These are phyloP conservation scores for Rubia tinctorum DNA, from an alignment of 305 asterid genomes.

Conservation along the genomic window DNA sequence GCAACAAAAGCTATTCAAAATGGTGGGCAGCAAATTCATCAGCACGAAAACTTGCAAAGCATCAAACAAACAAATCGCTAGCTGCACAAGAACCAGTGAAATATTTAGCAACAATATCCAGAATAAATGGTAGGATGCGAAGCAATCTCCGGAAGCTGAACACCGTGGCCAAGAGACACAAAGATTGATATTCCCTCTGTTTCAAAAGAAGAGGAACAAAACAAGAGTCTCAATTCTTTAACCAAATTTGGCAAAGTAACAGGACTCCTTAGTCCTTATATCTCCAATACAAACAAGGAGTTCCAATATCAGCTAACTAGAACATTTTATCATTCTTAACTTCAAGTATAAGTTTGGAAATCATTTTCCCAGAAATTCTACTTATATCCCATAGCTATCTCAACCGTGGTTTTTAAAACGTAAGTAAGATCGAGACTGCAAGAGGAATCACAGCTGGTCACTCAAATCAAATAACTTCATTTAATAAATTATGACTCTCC, in stretches of 20 bases:
- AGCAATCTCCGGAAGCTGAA: too few relatives aligned
- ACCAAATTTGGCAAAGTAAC: not conserved
- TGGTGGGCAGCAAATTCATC: not conserved
- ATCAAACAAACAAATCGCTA: not conserved
- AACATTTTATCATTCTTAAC: not conserved
- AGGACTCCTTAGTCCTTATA: too few relatives aligned
- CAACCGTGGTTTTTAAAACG: not conserved
- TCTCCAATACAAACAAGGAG: not conserved
- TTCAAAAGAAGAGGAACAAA: too few relatives aligned
- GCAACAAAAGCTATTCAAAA: not conserved
- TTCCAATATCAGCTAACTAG: too few relatives aligned
- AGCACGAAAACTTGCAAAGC: not conserved
- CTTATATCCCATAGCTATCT: not conserved
- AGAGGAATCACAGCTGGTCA: not conserved
- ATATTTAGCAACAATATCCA: not conserved
- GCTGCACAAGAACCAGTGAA: not conserved
- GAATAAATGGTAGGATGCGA: too few relatives aligned
- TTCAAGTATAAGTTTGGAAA: not conserved
- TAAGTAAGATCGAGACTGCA: not conserved
- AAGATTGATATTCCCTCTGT: too few relatives aligned
- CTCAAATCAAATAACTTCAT: not conserved
- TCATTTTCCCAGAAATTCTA: not conserved
- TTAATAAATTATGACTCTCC: conserved; percentile 1
- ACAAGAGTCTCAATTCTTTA: not conserved
- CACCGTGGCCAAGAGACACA: too few relatives aligned